A percentile compares a stretch with the other conserved stretches of the same genome.
These are phyloP conservation scores for Euryodendron excelsum DNA, from an alignment of 148 eudicot species.

Conservation along the genomic window DNA sequence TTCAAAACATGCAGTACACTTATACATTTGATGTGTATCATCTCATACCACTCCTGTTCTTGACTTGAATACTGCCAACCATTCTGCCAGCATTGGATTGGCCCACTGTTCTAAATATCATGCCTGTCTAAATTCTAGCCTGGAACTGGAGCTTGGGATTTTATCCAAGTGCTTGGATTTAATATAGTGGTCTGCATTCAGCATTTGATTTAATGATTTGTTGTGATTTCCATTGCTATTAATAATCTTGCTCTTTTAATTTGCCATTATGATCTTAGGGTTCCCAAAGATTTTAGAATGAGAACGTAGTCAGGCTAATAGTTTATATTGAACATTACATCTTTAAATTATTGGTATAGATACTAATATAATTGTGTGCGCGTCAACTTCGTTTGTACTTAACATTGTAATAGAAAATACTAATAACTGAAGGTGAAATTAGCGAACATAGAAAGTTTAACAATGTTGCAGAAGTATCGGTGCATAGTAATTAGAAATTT, in stretches of 20 bases:
- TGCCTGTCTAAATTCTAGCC: not conserved
- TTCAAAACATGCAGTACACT: not conserved
- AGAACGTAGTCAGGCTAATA: too few species aligned
- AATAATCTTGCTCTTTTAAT: too few species aligned
- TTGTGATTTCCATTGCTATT: too few species aligned
- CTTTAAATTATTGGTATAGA: too few species aligned
- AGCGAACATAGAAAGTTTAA: not conserved
- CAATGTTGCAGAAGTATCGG: not conserved
- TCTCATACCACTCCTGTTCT: not conserved
- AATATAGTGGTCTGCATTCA: too few species aligned
- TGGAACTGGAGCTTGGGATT: not conserved
- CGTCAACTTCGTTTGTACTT: too few species aligned
- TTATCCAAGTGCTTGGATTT: not conserved
- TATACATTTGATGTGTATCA: conserved; percentile 10
- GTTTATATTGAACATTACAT: too few species aligned
- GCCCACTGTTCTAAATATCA: not conserved
- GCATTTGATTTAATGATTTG: not conserved
- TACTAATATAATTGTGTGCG: too few species aligned
- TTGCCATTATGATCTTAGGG: too few species aligned
- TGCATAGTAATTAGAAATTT: too few species aligned
- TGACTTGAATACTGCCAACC: conserved; percentile 13
- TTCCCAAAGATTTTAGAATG: too few species aligned
- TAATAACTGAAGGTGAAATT: not conserved
- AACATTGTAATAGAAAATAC: too few species aligned
- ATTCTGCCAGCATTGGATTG: conserved; percentile 15